Evolutionary conservation across 306 rosid species (phyloP).

Genomic region (Quercus parvula): DNA sequence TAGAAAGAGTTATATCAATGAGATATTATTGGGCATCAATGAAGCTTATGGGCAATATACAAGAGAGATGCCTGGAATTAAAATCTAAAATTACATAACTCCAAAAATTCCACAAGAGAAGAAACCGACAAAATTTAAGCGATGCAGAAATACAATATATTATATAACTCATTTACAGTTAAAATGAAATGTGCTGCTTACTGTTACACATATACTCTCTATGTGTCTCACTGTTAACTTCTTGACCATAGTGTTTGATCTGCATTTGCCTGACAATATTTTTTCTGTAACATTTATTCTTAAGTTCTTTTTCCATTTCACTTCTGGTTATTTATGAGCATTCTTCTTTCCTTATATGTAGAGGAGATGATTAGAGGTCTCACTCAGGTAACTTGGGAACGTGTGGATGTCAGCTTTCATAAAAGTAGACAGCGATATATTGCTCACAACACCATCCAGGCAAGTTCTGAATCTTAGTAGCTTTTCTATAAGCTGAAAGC

Average conservation of each 20-base stretch:
- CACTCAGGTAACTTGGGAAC: slow-evolving; percentile 84
- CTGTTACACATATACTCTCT: background rate
- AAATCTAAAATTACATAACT: too few relatives aligned
- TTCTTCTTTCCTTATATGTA: slow-evolving; percentile 26
- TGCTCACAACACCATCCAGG: slow-evolving; percentile 99
- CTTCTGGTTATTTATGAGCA: slow-evolving; percentile 10
- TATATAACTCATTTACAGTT: background rate
- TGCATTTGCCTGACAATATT: background rate
- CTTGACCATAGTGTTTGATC: slow-evolving; percentile 19
- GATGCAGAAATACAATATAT: slow-evolving; percentile 7
- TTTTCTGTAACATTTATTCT: background rate
- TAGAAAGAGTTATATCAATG: background rate
- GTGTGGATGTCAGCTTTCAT: slow-evolving; percentile 91
- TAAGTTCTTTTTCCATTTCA: background rate
- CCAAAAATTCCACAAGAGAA: background rate
- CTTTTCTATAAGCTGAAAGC: background rate
- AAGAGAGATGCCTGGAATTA: background rate
- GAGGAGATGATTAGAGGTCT: slow-evolving; percentile 95
- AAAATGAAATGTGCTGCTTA: background rate
- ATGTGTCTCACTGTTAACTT: background rate
- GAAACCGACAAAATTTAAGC: background rate
- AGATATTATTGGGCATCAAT: background rate
- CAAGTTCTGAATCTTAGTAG: slow-evolving; percentile 21
- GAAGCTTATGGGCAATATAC: background rate
- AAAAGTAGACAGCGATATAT: slow-evolving; percentile 71